Evolutionary conservation across 139 green algal genomes (phyloP).

Genomic region (Edaphochlamys debaryana): DNA sequence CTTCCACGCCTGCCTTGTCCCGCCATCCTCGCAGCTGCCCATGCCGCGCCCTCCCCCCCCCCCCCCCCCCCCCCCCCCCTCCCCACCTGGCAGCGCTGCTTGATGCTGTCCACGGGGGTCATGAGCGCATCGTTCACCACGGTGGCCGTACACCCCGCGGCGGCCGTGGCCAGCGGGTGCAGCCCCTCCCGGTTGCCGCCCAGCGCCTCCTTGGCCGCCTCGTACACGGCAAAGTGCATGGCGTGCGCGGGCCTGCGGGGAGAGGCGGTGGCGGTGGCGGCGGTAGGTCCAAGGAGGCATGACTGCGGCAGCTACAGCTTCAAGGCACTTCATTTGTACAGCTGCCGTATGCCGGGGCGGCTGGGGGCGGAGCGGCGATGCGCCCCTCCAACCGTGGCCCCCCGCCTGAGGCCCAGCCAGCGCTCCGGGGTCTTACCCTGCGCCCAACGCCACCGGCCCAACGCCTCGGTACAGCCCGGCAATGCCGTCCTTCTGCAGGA

Average conservation of each 20-base stretch:
- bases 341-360: too few relatives aligned
- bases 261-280: not conserved
- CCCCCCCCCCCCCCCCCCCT: too few relatives aligned
- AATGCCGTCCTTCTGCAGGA: slow-evolving; percentile 81
- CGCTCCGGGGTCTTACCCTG: slow-evolving; percentile 63
- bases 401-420: too few relatives aligned
- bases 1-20: too few relatives aligned
- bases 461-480: slow-evolving; percentile 86
- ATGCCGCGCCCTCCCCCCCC: too few relatives aligned
- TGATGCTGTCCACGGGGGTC: slow-evolving; percentile 90
- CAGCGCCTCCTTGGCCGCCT: slow-evolving; percentile 83
- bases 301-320: too few relatives aligned
- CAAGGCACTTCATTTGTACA: too few relatives aligned
- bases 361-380: too few relatives aligned
- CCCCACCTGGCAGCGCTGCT: slow-evolving; percentile 91
- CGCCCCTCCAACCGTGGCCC: too few relatives aligned
- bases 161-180: slow-evolving; percentile 63
- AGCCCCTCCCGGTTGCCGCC: slow-evolving; percentile 72
- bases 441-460: slow-evolving; percentile 72
- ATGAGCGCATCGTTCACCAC: slow-evolving; percentile 89
- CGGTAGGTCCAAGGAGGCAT: too few relatives aligned
- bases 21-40: too few relatives aligned
- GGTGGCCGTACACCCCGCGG: slow-evolving; percentile 81
- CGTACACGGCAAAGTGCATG: slow-evolving; percentile 96
- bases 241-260: slow-evolving; percentile 89